Conservation (phyloP, 202 grass and related monocot genomes). For the Zizania palustris region DNA sequence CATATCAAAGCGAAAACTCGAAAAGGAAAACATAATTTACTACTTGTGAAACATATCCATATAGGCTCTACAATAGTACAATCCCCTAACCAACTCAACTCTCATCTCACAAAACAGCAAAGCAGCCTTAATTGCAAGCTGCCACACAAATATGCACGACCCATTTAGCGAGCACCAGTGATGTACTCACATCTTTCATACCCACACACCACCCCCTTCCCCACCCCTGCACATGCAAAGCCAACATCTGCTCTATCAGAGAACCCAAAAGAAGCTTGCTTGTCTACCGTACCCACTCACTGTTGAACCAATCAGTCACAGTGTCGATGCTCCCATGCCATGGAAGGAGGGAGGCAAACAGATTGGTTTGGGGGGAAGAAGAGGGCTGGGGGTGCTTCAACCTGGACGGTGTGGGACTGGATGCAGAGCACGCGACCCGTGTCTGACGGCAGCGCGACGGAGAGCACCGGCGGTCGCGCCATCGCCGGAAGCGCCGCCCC, state of each 20-base stretch:
- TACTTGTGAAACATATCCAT: background rate
- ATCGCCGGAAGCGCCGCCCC: constrained; percentile 37
- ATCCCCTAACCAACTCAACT: background rate
- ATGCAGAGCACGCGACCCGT: constrained; percentile 90
- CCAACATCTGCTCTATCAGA: background rate
- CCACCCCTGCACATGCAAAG: background rate
- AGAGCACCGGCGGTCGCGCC: constrained; percentile 76
- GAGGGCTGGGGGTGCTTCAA: background rate
- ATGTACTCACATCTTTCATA: too few species aligned
- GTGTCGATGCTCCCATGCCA: too few species aligned
- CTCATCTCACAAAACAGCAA: background rate
- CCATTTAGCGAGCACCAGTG: too few species aligned
- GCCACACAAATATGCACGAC: background rate
- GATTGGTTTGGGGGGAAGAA: too few species aligned
- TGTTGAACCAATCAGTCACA: too few species aligned
- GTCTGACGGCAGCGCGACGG: constrained; percentile 75
- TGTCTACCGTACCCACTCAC: background rate
- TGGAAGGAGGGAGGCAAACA: background rate
- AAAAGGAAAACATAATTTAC: constrained; percentile 14
- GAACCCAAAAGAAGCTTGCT: background rate
- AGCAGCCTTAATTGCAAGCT: background rate
- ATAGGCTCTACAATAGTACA: background rate
- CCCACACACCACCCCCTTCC: too few species aligned
- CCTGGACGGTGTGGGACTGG: constrained; percentile 93
- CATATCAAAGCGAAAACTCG: background rate